Conservation (phyloP, 805 yeast genomes). For the Yarrowia deformans region DNA sequence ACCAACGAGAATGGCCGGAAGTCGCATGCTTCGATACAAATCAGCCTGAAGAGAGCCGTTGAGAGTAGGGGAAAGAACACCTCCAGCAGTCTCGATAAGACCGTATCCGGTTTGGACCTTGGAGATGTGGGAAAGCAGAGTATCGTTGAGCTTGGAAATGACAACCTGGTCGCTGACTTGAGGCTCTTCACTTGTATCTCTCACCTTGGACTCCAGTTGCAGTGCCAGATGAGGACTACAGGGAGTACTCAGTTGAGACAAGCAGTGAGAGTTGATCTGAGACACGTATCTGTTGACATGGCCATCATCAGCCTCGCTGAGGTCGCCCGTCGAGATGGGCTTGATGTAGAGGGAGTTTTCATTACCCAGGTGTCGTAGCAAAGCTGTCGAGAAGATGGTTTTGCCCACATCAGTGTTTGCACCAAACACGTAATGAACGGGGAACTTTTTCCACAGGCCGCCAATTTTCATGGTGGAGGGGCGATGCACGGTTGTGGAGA, state of each 20-base stretch:
- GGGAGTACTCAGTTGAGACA: conserved; percentile 41
- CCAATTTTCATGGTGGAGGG: conserved; percentile 21
- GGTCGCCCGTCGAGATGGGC: conserved; percentile 45
- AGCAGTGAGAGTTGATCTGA: conserved; percentile 39
- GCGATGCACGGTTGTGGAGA: background rate
- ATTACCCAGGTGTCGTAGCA: conserved; percentile 37
- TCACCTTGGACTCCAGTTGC: conserved; percentile 13
- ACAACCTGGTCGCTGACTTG: conserved; percentile 21
- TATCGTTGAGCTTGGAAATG: conserved; percentile 21
- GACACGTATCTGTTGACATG: conserved; percentile 41
- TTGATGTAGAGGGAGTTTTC: conserved; percentile 43
- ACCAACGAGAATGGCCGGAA: conserved; percentile 44
- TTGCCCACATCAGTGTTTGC: conserved; percentile 47
- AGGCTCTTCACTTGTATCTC: conserved; percentile 19
- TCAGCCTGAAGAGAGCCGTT: conserved; percentile 44
- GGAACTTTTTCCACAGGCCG: conserved; percentile 37
- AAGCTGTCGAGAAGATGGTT: conserved; percentile 43
- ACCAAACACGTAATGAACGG: conserved; percentile 42
- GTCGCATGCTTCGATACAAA: conserved; percentile 42
- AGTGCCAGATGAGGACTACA: conserved; percentile 45
- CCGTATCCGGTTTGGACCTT: conserved; percentile 40
- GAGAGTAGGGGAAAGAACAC: conserved; percentile 44
- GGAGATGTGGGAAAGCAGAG: conserved; percentile 21
- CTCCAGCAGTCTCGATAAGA: conserved; percentile 46
- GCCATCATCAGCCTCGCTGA: conserved; percentile 43